Evolutionary conservation across 306 rosid species (phyloP).

Genomic region (Pterocarpus santalinus): DNA sequence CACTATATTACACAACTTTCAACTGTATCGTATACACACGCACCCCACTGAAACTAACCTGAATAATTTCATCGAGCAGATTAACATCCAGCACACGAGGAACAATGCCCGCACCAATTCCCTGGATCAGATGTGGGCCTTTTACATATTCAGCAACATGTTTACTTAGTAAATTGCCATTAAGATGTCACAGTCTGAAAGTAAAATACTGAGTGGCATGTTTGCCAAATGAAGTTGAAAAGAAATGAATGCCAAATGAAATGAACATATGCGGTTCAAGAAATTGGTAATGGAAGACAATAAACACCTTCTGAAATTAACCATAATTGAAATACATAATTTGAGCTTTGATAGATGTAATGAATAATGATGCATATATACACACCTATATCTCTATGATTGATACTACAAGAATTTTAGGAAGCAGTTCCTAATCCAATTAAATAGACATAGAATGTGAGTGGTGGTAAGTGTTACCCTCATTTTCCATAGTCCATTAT

Average conservation of each 20-base stretch:
- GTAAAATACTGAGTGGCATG: no score
- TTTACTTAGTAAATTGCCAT: constrained; percentile 15
- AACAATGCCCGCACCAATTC: constrained; percentile 73
- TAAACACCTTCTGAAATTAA: neutral
- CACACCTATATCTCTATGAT: no score
- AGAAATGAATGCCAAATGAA: neutral
- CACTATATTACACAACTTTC: no score
- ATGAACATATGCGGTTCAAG: neutral
- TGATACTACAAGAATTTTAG: no score
- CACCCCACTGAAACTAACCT: constrained; percentile 16
- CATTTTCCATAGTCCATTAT: no score
- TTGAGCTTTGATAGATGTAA: no score
- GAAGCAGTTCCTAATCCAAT: no score
- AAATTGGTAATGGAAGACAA: neutral
- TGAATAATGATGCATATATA: no score
- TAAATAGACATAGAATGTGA: no score
- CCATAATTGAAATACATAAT: no score
- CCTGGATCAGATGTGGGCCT: constrained; percentile 81
- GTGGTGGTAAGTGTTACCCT: no score
- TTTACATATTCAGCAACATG: constrained; percentile 12
- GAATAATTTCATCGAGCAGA: constrained; percentile 51
- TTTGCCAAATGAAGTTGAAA: no score
- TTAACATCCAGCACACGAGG: constrained; percentile 61
- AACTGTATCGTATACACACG: neutral
- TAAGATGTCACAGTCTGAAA: constrained; percentile 16